These are phyloP conservation scores for Metrosideros polymorpha DNA, from an alignment of 441 rosid genomes.

Conservation along the genomic window DNA sequence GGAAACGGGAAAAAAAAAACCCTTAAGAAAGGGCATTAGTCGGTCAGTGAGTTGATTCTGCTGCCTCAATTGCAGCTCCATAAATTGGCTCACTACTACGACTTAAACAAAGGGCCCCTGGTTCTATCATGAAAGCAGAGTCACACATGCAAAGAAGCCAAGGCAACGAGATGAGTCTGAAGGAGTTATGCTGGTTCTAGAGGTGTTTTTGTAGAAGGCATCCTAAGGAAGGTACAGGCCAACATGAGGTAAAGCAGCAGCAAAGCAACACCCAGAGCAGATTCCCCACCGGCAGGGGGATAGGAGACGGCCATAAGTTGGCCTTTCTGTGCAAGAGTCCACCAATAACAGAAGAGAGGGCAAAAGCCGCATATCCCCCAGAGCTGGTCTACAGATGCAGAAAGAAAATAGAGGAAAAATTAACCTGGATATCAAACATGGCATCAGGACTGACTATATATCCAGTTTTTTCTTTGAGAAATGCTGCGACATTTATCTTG, in stretches of 20 bases:
- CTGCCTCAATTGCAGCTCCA: background rate
- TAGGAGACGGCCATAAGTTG: background rate
- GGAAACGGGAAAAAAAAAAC: background rate
- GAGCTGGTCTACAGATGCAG: background rate
- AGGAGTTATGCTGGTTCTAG: background rate
- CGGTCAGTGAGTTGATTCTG: background rate
- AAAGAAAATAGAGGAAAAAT: background rate
- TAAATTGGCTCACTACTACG: background rate
- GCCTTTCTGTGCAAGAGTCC: background rate
- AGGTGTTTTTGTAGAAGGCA: background rate
- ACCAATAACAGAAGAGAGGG: background rate
- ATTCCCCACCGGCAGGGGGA: background rate
- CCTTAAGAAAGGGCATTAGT: background rate
- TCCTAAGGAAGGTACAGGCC: background rate
- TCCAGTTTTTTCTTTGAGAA: slow-evolving; percentile 77
- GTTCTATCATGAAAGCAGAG: background rate
- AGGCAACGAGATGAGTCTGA: background rate
- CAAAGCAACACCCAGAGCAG: background rate
- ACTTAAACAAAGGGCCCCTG: background rate
- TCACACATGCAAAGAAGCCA: background rate
- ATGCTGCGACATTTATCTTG: slow-evolving; percentile 70
- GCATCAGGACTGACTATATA: slow-evolving; percentile 47
- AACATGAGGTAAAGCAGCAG: background rate
- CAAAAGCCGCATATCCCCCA: background rate
- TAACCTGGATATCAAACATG: slow-evolving; percentile 53